These are phyloP conservation scores for Aspergillus vadensis DNA, from an alignment of 2,329 filamentous ascomycete genomes.

Conservation along the genomic window DNA sequence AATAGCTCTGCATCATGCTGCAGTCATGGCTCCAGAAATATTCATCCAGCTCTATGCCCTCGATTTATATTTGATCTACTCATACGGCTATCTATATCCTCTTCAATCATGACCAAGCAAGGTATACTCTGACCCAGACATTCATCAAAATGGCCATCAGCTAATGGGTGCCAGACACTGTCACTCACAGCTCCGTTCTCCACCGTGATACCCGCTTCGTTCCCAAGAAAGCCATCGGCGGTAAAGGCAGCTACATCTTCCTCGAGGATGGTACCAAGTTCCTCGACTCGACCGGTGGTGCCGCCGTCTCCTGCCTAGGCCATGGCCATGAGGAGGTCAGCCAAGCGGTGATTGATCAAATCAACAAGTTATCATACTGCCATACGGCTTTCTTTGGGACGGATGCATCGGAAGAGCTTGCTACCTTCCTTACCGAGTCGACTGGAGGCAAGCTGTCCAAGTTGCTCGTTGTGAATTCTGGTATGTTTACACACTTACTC, in stretches of 20 bases:
- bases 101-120: not conserved
- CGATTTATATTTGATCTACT: not conserved
- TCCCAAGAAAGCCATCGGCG: constrained; percentile 52
- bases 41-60: not conserved
- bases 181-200: constrained; percentile 44
- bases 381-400: constrained; percentile 62
- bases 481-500: constrained; percentile 36
- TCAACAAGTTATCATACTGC: constrained; percentile 61
- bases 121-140: too few species aligned
- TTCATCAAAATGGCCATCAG: too few species aligned
- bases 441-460: constrained; percentile 57
- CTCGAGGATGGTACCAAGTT: constrained; percentile 61
- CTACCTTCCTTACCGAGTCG: constrained; percentile 51
- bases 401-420: constrained; percentile 56
- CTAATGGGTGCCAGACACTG: constrained; percentile 8
- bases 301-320: constrained; percentile 71
- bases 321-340: constrained; percentile 64
- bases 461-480: constrained; percentile 61
- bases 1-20: not conserved
- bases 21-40: not conserved
- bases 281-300: constrained; percentile 72
- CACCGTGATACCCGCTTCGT: constrained; percentile 54
- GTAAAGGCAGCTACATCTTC: constrained; percentile 54
- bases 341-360: constrained; percentile 61
- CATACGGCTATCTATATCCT: not conserved